A percentile compares a stretch with the other conserved stretches of the same genome.
Evolutionary conservation across 2,329 filamentous ascomycete species (phyloP).

Genomic region (Verruconis gallopava): DNA sequence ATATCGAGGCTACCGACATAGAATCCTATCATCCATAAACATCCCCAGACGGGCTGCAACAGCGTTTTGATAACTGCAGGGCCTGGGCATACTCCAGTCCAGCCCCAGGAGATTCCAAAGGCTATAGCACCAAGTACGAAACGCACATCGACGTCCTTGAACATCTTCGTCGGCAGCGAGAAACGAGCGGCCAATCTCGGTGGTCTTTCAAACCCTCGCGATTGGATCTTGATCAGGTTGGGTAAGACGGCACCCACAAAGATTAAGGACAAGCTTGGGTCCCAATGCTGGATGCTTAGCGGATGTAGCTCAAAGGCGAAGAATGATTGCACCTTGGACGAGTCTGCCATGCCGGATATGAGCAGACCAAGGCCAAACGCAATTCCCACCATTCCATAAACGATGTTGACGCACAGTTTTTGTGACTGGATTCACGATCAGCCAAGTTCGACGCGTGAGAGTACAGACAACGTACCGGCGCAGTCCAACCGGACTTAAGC

Average conservation of each 20-base stretch:
- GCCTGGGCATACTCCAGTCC: constrained; percentile 39
- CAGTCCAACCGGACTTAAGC: no score
- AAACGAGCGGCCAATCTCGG: constrained; percentile 19
- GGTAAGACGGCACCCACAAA: constrained; percentile 38
- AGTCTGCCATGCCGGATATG: constrained; percentile 38
- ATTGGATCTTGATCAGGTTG: constrained; percentile 24
- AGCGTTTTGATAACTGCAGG: constrained; percentile 35
- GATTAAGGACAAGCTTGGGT: constrained; percentile 37
- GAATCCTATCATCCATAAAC: constrained; percentile 34
- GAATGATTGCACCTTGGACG: constrained; percentile 38
- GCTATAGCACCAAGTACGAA: constrained; percentile 34
- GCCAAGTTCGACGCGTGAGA: no score
- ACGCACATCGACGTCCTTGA: constrained; percentile 35
- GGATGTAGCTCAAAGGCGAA: constrained; percentile 27
- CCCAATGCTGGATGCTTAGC: constrained; percentile 24
- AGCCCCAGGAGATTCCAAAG: constrained; percentile 40
- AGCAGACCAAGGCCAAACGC: constrained; percentile 39
- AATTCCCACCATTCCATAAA: constrained; percentile 24
- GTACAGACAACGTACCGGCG: no score
- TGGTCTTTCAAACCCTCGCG: constrained; percentile 14
- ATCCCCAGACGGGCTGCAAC: constrained; percentile 35
- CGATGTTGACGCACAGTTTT: constrained; percentile 24
- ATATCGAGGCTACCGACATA: constrained; percentile 1
- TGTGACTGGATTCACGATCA: no score
- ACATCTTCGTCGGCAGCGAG: constrained; percentile 30